phyloP scores from a whole-genome alignment of 2,329 filamentous ascomycete species.

The Beauveria brongniartii region DNA sequence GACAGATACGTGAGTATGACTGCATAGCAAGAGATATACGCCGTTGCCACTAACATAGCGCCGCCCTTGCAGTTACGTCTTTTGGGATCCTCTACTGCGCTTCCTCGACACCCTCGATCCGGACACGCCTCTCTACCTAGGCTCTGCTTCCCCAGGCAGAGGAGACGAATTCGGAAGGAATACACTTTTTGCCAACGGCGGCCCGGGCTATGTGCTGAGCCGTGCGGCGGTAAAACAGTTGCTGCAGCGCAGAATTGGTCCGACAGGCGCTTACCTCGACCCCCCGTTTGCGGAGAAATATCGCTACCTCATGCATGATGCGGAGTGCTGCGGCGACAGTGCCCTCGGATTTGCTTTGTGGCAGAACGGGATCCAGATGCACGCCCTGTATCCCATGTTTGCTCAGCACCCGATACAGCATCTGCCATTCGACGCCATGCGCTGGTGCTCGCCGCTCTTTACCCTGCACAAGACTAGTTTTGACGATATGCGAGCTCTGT shows the following conservation, averaged over 20 bases:
- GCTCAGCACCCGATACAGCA: slow-evolving; percentile 7
- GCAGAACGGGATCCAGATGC: slow-evolving; percentile 7
- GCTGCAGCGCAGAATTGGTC: slow-evolving; percentile 1
- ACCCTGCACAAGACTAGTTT: slow-evolving; percentile 12
- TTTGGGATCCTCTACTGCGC: slow-evolving; percentile 15
- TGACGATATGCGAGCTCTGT: slow-evolving; percentile 10
- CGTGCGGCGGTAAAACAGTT: slow-evolving; percentile 13
- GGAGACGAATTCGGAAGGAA: not conserved
- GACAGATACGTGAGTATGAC: slow-evolving; percentile 39
- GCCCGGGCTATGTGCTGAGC: slow-evolving; percentile 14
- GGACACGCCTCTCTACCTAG: not conserved
- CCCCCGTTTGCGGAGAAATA: slow-evolving; percentile 7
- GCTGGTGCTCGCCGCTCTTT: slow-evolving; percentile 13
- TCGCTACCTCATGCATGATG: not conserved
- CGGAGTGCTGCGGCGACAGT: slow-evolving; percentile 14
- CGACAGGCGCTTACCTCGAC: slow-evolving; percentile 5
- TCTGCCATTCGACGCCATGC: slow-evolving; percentile 8
- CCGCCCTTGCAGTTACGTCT: slow-evolving; percentile 8
- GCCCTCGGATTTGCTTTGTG: slow-evolving; percentile 8
- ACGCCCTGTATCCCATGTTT: slow-evolving; percentile 13
- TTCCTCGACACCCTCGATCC: slow-evolving; percentile 12
- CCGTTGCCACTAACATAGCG: not conserved
- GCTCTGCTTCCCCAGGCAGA: slow-evolving; percentile 8
- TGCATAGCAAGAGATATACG: too few relatives aligned
- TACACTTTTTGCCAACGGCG: slow-evolving; percentile 14